Evolutionary conservation across 2,329 filamentous ascomycete genomes (phyloP), one percentile per base, ranked within the genome.

Genomic region (Aspergillus fumigatiaffinis): DNA sequence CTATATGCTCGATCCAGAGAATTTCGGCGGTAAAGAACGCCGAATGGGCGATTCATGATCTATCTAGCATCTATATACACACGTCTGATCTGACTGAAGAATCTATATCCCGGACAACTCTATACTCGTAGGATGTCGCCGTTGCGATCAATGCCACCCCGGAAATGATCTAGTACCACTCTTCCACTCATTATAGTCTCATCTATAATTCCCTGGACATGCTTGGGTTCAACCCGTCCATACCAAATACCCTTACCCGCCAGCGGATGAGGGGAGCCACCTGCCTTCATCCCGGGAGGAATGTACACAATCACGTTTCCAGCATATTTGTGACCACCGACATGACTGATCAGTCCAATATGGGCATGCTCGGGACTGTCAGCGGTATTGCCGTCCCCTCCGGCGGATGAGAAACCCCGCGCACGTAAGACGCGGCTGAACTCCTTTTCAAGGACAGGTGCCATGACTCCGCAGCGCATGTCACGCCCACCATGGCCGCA

Each of bases 261-360:
- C 63, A 77, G 66, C 50, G 73, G 70, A 57, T 73, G 70, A 52
- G 57, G 53, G n/a, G 54, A 60, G 29, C 47, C 48, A n/a, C 59
- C 60, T 12, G 63, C 50, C 38, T 54, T 69, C 66, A 75, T 69
- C 14, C 63, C 64, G 1, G 71, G 70, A 2, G 75, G 74, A 10
- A 77, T 83, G 73, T 97, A 97, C 0, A 97, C 80, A 78, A 97
- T 90, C 64, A 97, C 86, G 69, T 97, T 97, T 44, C 93, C 93
- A 41, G 88, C 89, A 77, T 94, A 97, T 79, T 96, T 96, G 79
- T 97, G 93, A 0, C 93, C 93, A 23, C 93, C 93, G 14, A 97
- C 88, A 70, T 97, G 93, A 63, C 87, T 93, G 68, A 97, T 77
- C 50, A 72, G 63, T 4, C 73, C 77, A 54, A 79, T 63, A 59